Base-by-base conservation (phyloP, 2,329 filamentous ascomycete genomes). In the Talaromyces albobiverticillius region DNA sequence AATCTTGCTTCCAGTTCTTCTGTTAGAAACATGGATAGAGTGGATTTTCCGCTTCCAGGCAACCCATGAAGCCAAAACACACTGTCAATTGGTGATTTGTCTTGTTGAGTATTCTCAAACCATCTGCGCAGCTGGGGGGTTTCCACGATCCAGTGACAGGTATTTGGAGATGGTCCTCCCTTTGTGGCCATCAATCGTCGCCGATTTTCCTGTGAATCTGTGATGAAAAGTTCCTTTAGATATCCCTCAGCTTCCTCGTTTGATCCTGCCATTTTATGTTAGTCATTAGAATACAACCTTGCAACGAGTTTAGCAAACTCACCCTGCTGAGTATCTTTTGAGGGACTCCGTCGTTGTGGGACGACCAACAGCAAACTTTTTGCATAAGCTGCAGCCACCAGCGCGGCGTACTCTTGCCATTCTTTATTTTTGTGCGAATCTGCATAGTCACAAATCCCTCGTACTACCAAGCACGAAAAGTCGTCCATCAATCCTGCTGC, bases 401-500 rank as follows among this genome's bases (percentile, higher is more conserved):
- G 25, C 69, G 59, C 58, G 25, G 53, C 55, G 50, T 56, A 56
- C 4, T 32, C 42, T 26, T 57, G 53, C 56, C 56, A 45, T 23
- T 59, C 9, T 40, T 53, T 54, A 14, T 50, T 52, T 20, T 57
- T 60, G 16, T 56, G 51, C 1, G 55, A 57, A n/a, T 60, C 57
- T 2, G 49, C 34, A 46, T 65, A 62, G 38, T 67, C 59, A 55
- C 65, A 64, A 29, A 29, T 29, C 25, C 25, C 25, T 29, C 25
- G 4, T 29, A 29, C 25, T 29, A 29, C 25, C 25, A 29, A 9
- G 25, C 25, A 29, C 25, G 25, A 29, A 9, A 29, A 29, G 25
- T 29, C 25, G 9, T 29, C 25, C 25, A 29, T 29, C 25, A 29
- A 29, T 29, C 25, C 25, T n/a, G n/a, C n/a, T n/a, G n/a, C n/a